phyloP scores from a whole-genome alignment of 2,329 filamentous ascomycete species.

The Epichloe elymi region DNA sequence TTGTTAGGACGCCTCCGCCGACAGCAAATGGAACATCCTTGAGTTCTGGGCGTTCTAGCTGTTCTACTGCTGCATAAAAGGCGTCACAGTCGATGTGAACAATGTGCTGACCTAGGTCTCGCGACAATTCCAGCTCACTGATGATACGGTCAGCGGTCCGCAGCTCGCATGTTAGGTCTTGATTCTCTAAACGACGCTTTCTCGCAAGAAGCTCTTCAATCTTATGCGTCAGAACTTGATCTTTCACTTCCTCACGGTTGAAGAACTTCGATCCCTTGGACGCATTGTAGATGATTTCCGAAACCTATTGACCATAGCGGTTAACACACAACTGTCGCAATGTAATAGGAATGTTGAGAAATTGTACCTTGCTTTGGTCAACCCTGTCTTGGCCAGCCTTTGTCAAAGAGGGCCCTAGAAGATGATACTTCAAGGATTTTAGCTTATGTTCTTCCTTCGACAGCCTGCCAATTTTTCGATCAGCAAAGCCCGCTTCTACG shows the following conservation, averaged over 20 bases:
- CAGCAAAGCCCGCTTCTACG: background rate
- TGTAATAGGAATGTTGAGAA: background rate
- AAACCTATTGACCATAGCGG: slow-evolving; percentile 43
- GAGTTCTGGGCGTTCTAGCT: slow-evolving; percentile 69
- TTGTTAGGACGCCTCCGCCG: slow-evolving; percentile 52
- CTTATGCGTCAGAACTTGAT: slow-evolving; percentile 72
- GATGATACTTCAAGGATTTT: slow-evolving; percentile 69
- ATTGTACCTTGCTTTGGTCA: slow-evolving; percentile 69
- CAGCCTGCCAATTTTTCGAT: background rate
- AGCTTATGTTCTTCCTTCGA: slow-evolving; percentile 20
- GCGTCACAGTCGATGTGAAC: slow-evolving; percentile 96
- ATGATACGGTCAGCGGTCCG: slow-evolving; percentile 72
- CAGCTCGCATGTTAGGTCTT: slow-evolving; percentile 60
- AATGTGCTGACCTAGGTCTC: slow-evolving; percentile 73
- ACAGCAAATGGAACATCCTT: slow-evolving; percentile 84
- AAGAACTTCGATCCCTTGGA: slow-evolving; percentile 97
- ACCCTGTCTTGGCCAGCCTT: slow-evolving; percentile 89
- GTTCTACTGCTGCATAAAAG: slow-evolving; percentile 92
- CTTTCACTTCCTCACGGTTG: slow-evolving; percentile 73
- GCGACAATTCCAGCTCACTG: slow-evolving; percentile 59
- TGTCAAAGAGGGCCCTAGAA: slow-evolving; percentile 80
- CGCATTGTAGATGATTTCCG: slow-evolving; percentile 92
- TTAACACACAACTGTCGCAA: background rate
- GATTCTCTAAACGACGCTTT: slow-evolving; percentile 60
- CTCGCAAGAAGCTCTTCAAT: slow-evolving; percentile 67